Base-by-base conservation (phyloP, 2,329 filamentous ascomycete genomes). In the Emmonsiellopsis sp. region DNA sequence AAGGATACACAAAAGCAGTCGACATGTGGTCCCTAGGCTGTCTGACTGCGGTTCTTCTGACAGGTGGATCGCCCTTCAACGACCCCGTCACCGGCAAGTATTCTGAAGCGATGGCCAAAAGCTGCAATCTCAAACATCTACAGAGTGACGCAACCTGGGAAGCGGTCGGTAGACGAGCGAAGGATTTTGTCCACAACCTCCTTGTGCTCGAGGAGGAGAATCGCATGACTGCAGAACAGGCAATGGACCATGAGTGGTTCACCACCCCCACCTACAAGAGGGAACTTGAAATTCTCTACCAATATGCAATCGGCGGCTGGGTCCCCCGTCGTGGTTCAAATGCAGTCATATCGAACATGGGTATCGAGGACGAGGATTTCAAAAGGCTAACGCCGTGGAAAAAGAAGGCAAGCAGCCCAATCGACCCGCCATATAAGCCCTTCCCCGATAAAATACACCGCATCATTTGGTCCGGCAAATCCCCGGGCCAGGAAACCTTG, bases 21-120 rank as follows among this genome's bases (percentile, higher is more conserved):
- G 82, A 85, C 58, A 74, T 85, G 64, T 84, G 81, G 81, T 80
- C 81, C 0, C 61, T 84, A n/a, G 82, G 81, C 5, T 75, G 73
- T 46, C 70, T 84, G 2, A 71, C 79, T 1, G 73, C 72, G 7
- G 69, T 76, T 7, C 63, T 84, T 11, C 67, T 84, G 13, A 76
- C 75, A 0, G 78, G 77, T 11, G 69, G 76, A 8, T 66, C 70
- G 2, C 65, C 79, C 2, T 81, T 81, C 55, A 67, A 63, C 13
- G 66, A 70, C 45, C 63, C 68, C 51, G 45, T 57, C 15, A 63
- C 72, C 38, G 54, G 58, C 11, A 51, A 54, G 20, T 67, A 63
- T 58, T 67, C 51, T 16, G 62, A 52, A 16, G 55, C 59, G 0
- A 63, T 73, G 8, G 67, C 72, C 43, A 63, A 63, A 34, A 54